These are phyloP conservation scores for Oxytropis ochrocephala DNA, from an alignment of 306 rosid genomes.

Conservation along the genomic window DNA sequence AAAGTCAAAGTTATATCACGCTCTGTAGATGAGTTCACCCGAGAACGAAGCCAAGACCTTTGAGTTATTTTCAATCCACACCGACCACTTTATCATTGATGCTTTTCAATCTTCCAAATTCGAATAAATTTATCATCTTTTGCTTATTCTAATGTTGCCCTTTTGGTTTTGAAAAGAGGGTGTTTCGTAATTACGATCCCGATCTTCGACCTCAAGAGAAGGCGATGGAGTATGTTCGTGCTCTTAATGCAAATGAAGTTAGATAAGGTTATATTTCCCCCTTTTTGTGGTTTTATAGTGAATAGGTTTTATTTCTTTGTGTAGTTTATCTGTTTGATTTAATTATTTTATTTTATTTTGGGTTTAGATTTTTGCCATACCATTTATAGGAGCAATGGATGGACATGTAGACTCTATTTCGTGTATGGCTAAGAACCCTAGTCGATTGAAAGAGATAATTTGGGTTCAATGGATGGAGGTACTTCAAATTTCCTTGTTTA, in stretches of 20 bases:
- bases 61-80: slow-evolving; percentile 40
- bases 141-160: neutral
- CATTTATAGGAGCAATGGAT: slow-evolving; percentile 94
- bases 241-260: slow-evolving; percentile 83
- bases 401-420: slow-evolving; percentile 86
- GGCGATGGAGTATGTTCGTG: slow-evolving; percentile 86
- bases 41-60: slow-evolving; percentile 91
- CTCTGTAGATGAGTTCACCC: slow-evolving; percentile 71
- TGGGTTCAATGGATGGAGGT: slow-evolving; percentile 99
- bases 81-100: neutral
- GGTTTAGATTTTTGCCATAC: slow-evolving; percentile 83
- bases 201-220: slow-evolving; percentile 76
- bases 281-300: neutral
- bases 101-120: neutral
- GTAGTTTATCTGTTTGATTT: neutral
- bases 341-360: neutral
- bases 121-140: neutral
- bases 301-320: neutral
- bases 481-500: slow-evolving; percentile 14
- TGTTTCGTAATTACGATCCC: slow-evolving; percentile 82
- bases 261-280: slow-evolving; percentile 49
- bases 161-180: slow-evolving; percentile 47
- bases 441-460: slow-evolving; percentile 75
- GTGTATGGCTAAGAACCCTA: slow-evolving; percentile 78
- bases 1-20: slow-evolving; percentile 87